Base-by-base conservation (phyloP, 2,329 filamentous ascomycete species). In the Colletotrichum siamense region DNA sequence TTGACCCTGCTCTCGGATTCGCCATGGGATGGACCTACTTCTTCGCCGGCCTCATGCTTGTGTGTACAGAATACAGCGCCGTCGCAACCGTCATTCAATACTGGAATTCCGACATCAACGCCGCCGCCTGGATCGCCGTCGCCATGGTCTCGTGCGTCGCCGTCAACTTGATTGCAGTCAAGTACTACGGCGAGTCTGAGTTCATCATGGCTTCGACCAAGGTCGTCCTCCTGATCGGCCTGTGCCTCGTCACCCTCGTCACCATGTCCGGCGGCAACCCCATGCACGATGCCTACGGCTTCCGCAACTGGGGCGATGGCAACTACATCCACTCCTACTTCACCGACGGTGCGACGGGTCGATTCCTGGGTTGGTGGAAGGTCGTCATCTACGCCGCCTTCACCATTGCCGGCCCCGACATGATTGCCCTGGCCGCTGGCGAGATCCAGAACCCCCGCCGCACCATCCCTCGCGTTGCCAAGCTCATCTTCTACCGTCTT, bases 401-500 rank as follows among this genome's bases (percentile, higher is more conserved):
- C 85, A 93, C 92, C 44, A 91, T 94, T 77, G 90, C 91, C 15
- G 93, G 92, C 8, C 92, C 92, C 0, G 93, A 94, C 79, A 94
- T 94, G 83, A 91, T 94, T 77, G 86, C 88, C 32, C 89, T 92
- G 65, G 85, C 87, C 2, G 84, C 86, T 3, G 87, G 87, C 61
- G 93, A 95, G 83, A 90, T 92, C 22, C 89, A 92, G 79, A 93
- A 94, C 81, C 93, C 93, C 3, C 89, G 93, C 57, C 83, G 85
- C 28, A 90, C 92, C 34, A 91, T 96, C 83, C 94, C 94, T 1
- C 90, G 89, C 74, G 94, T 94, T 2, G 95, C 91, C 85, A 95
- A 94, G 78, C 92, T 92, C 62, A 92, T 95, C 39, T 95, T 95
- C 84, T 95, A 93, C 83, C 92, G 94, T 65, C 87, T 95, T 36